Evolutionary conservation across 176 grass and related monocot genomes (phyloP), one percentile per base, ranked within the genome.

Genomic region (Ananas comosus): DNA sequence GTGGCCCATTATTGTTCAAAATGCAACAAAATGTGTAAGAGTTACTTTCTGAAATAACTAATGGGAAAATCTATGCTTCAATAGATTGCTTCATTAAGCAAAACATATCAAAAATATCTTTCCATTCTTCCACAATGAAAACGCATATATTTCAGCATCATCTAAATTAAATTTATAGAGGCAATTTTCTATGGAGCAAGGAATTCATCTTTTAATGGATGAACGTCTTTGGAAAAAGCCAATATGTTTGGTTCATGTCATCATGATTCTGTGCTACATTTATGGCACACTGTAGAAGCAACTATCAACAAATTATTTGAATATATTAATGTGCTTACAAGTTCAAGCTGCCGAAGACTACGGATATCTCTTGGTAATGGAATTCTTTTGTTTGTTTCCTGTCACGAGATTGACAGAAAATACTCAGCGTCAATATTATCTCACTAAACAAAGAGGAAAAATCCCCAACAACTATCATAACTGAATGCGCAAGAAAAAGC

Each of bases 331-430:
- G 64, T 70, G 68, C 88, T 91, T 80, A 86, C 88, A 82, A 91
- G 88, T 80, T 96, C 92, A 78, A 96, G 92, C 72, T 87, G 85
- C 61, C 73, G 67, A 85, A 91, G 81, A 58, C 76, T 87, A 58
- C 92, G 85, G 24, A 89, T 68, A 68, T 96, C 92, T 71, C 92
- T 91, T 42, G 92, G 88, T 47, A 96, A 78, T 51, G 88, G 73
- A 63, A 96, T 82, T 79, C 72, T 88, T 75, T 82, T 96, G 76
- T 84, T 96, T 68, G 92, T 96, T 65, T 91, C 92, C 92, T 96
- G 85, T 28, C 21, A 29, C 13, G 8, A 64, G 16, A 63, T 63
- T 74, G 16, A 23, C 1, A 0, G 3, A 51, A 64, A 18, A 74
- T 50, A 11, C 13, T 42, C 4, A 42, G 27, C 27, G 22, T 23